phyloP scores from a whole-genome alignment of 2,329 filamentous ascomycete genomes.

The Alternaria triticimaculans region DNA sequence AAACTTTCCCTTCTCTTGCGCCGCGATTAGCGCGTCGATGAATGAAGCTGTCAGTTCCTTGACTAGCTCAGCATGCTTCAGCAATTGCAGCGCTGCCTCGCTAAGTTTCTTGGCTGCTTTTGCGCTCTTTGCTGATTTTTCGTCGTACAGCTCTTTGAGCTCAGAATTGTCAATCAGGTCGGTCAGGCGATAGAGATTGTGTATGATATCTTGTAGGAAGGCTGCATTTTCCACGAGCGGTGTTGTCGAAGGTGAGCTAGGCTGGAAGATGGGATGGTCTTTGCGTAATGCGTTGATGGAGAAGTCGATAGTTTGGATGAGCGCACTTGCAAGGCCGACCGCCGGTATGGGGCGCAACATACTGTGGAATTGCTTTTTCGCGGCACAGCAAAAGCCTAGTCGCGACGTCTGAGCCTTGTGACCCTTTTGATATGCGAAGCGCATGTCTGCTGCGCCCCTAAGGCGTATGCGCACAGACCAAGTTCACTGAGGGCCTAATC shows the following conservation, averaged over 20 bases:
- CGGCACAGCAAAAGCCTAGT: background rate
- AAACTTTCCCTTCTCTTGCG: conserved; percentile 29
- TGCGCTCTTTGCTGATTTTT: conserved; percentile 18
- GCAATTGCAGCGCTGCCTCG: conserved; percentile 33
- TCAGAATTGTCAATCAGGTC: conserved; percentile 28
- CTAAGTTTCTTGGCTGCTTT: conserved; percentile 30
- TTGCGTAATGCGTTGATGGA: conserved; percentile 30
- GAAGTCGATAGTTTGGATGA: conserved; percentile 34
- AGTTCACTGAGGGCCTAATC: background rate
- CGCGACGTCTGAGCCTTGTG: background rate
- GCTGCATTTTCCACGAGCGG: conserved; percentile 25
- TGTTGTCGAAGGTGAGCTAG: conserved; percentile 14
- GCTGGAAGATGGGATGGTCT: conserved; percentile 32
- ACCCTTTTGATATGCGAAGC: background rate
- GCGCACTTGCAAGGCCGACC: conserved; percentile 9
- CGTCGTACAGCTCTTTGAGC: conserved; percentile 24
- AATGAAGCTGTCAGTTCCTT: conserved; percentile 26
- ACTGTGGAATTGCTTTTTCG: background rate
- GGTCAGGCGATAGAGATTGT: conserved; percentile 32
- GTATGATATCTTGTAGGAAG: conserved; percentile 28
- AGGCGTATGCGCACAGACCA: background rate
- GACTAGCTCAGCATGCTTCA: conserved; percentile 34
- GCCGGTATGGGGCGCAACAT: background rate
- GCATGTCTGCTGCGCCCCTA: conserved; percentile 1
- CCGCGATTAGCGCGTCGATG: conserved; percentile 27